Evolutionary conservation across 345 rosid species (phyloP), one percentile per base, ranked within the genome.

Genomic region (Reutealis trisperma): DNA sequence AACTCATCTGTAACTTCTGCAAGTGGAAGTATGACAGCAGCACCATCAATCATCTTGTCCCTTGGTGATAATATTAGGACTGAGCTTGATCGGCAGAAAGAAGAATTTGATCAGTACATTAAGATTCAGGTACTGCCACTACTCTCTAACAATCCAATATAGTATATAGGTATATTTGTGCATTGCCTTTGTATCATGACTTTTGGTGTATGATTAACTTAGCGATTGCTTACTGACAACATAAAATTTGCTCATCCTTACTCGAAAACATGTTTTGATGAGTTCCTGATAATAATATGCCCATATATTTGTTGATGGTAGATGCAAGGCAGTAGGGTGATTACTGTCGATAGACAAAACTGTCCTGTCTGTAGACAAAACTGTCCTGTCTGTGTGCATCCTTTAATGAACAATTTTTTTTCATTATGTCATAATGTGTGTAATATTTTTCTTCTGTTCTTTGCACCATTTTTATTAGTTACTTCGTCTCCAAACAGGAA

Each of bases 1-100:
- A 90, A 90, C 81, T 94, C 98, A 25, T 85, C 95, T 73, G 90
- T 90, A 54, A 90, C 93, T 77, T 87, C 89, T 18, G 95, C 90
- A 12, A 92, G 90, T 71, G 92, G 97, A 67, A 92, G 90, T 79
- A 85, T 88, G 89, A 76, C 82, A 24, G 86, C 87, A 37, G 73
- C 87, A 9, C 86, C 89, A 58, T 87, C 92, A 34, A 79, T 88
- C 59, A 71, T 88, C 72, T 79, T 89, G 81, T 85, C 97, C 66
- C 89, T 88, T 13, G 88, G 90, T 71, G 91, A 87, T 49, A 88
- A 75, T 64, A 76, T 90, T 52, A 85, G 88, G 85, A 71, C 84
- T 22, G 90, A 88, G 77, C 90, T 88, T 76, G 88, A 88, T 83
- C 67, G 88, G 71, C 97, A 90, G 81, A 89, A 84, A 67, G 92